These are phyloP conservation scores for Elsinoe ampelina DNA, from an alignment of 2,329 filamentous ascomycete genomes.

Conservation along the genomic window DNA sequence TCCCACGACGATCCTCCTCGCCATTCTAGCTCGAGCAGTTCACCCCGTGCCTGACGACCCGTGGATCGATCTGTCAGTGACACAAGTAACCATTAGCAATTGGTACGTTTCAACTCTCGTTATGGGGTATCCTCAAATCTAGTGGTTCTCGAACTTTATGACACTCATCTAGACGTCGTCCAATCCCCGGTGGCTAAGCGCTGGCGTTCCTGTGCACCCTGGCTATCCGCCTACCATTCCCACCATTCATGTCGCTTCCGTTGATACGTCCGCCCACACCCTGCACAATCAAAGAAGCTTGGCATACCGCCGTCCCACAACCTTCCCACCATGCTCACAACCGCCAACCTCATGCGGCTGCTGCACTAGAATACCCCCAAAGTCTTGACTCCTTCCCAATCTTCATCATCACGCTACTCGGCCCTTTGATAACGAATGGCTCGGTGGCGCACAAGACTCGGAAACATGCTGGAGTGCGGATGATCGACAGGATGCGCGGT, in stretches of 20 bases:
- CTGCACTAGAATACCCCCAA: background rate
- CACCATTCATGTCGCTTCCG: background rate
- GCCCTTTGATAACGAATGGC: background rate
- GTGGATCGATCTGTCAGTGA: background rate
- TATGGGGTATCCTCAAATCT: background rate
- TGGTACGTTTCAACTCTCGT: background rate
- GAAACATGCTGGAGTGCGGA: constrained; percentile 4
- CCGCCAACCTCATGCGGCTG: background rate
- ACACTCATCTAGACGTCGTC: background rate
- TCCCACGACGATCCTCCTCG: background rate
- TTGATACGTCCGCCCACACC: background rate
- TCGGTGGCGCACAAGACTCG: background rate
- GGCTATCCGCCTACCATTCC: background rate
- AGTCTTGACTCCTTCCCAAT: constrained; percentile 12
- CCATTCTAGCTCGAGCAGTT: background rate
- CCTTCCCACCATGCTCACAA: background rate
- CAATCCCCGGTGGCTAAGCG: background rate
- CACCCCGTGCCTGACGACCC: background rate
- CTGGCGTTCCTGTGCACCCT: background rate
- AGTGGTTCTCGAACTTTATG: constrained; percentile 4
- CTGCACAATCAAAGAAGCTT: constrained; percentile 11
- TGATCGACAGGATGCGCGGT: constrained; percentile 6
- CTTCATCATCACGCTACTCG: constrained; percentile 4
- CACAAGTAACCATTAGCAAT: background rate
- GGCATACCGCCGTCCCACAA: background rate